A percentile compares a stretch with the other conserved stretches of the same genome.
Conservation (phyloP, 805 yeast species). For the Grigorovia transvaalensis region DNA sequence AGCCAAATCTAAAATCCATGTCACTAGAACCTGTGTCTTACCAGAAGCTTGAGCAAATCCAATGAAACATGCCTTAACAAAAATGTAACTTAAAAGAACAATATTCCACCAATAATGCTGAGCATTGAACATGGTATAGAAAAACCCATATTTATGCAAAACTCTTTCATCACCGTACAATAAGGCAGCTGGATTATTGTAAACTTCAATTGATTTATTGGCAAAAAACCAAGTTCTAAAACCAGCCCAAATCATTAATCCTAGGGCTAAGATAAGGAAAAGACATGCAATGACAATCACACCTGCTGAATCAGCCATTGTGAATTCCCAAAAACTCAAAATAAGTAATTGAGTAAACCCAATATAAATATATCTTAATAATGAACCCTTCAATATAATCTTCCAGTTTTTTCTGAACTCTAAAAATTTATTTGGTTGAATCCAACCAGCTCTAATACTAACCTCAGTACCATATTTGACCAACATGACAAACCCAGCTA, state of each 20-base stretch:
- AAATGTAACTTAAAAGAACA: slow-evolving; percentile 47
- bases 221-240: slow-evolving; percentile 61
- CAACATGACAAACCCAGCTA: slow-evolving; percentile 50
- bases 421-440: slow-evolving; percentile 37
- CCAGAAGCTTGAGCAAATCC: slow-evolving; percentile 74
- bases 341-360: slow-evolving; percentile 77
- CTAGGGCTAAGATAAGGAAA: slow-evolving; percentile 50
- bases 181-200: slow-evolving; percentile 76
- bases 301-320: slow-evolving; percentile 74
- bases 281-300: slow-evolving; percentile 72
- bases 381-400: slow-evolving; percentile 59
- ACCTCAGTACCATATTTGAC: slow-evolving; percentile 43
- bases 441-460: slow-evolving; percentile 37
- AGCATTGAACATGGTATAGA: slow-evolving; percentile 83
- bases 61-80: slow-evolving; percentile 61
- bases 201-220: slow-evolving; percentile 42
- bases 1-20: slow-evolving; percentile 65
- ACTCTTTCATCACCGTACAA: slow-evolving; percentile 68
- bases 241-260: slow-evolving; percentile 53
- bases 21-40: slow-evolving; percentile 64
- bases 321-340: slow-evolving; percentile 80
- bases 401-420: slow-evolving; percentile 48
- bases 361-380: slow-evolving; percentile 68
- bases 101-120: slow-evolving; percentile 74
- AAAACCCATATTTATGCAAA: slow-evolving; percentile 73